Evolutionary conservation across 441 rosid genomes (phyloP).

Genomic region (Euphorbia schlechtendalii): DNA sequence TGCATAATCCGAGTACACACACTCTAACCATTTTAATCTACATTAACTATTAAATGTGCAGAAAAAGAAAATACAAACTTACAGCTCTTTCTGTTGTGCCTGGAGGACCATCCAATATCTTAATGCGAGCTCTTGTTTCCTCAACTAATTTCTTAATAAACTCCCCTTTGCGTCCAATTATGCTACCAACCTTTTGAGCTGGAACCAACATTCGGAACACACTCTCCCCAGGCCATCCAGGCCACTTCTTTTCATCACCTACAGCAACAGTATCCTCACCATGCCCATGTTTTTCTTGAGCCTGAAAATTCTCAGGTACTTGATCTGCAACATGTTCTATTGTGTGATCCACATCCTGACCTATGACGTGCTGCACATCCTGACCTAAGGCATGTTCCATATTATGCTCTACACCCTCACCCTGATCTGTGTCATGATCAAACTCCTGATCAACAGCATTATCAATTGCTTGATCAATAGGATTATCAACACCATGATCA

Average conservation of each 20-base stretch:
- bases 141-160: constrained; percentile 94
- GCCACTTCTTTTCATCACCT: constrained; percentile 86
- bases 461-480: constrained; percentile 22
- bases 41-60: constrained; percentile 9
- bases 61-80: constrained; percentile 36
- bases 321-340: constrained; percentile 27
- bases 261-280: constrained; percentile 37
- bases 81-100: constrained; percentile 98
- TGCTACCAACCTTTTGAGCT: constrained; percentile 95
- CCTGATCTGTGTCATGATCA: constrained; percentile 21
- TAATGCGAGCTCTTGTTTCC: constrained; percentile 96
- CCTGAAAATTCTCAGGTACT: constrained; percentile 30
- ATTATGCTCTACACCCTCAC: constrained; percentile 17
- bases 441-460: constrained; percentile 24
- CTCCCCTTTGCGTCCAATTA: constrained; percentile 97
- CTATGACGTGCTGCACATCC: constrained; percentile 26
- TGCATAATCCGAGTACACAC: background rate
- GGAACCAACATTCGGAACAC: constrained; percentile 98
- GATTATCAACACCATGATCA: constrained; percentile 19
- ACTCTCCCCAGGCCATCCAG: constrained; percentile 99
- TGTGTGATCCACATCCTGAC: constrained; percentile 23
- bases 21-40: background rate
- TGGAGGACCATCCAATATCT: constrained; percentile 98
- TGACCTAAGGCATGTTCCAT: constrained; percentile 31
- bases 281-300: constrained; percentile 36